phyloP scores from a whole-genome alignment of 2,329 filamentous ascomycete species.

The Trichoderma sp. region DNA sequence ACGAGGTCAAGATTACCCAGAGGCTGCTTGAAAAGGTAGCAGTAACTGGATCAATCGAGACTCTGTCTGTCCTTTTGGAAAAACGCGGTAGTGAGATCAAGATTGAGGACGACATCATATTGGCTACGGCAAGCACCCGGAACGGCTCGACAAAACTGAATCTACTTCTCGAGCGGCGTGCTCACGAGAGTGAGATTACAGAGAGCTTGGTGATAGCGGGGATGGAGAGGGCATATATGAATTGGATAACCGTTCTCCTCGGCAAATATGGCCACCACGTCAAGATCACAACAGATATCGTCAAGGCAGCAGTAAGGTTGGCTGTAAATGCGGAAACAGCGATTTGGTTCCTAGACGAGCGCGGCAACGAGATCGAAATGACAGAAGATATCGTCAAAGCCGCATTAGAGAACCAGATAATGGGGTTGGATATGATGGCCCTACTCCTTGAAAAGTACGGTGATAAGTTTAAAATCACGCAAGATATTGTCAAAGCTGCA shows the following conservation, averaged over 20 bases:
- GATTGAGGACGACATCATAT: not conserved
- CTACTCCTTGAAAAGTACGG: not conserved
- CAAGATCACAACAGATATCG: not conserved
- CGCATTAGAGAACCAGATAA: not conserved
- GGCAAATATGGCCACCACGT: not conserved
- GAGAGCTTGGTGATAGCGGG: not conserved
- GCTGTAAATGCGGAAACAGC: too few relatives aligned
- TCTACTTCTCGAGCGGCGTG: not conserved
- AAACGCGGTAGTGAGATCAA: not conserved
- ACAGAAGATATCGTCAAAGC: not conserved
- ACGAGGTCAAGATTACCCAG: not conserved
- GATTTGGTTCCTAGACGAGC: too few relatives aligned
- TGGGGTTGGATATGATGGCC: not conserved
- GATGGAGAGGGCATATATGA: not conserved
- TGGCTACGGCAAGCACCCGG: not conserved
- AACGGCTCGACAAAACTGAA: not conserved
- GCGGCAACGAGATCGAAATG: not conserved
- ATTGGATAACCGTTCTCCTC: not conserved
- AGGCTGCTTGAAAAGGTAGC: not conserved
- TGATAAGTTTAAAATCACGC: too few relatives aligned
- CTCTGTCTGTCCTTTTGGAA: not conserved
- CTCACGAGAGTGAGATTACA: not conserved
- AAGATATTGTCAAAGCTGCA: not conserved
- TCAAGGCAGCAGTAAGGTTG: not conserved
- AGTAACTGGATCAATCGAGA: not conserved